Evolutionary conservation across 2,329 filamentous ascomycete species (phyloP), one percentile per base, ranked within the genome.

Genomic region (Diaporthe sp.): DNA sequence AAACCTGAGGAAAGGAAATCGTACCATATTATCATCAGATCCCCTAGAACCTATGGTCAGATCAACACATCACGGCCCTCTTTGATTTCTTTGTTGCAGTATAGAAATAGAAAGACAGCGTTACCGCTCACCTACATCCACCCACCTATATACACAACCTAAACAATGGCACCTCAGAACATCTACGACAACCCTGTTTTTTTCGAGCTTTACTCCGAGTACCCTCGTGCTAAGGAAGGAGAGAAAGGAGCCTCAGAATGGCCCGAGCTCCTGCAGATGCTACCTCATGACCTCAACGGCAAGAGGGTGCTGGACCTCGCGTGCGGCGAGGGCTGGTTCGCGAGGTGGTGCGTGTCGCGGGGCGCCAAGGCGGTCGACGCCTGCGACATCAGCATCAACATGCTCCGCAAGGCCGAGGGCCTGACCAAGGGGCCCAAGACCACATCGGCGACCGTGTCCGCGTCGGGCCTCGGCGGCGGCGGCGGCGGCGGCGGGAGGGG

Each of bases 241-340:
- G 82, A 87, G 13, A 79, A 80, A 17, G 83, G 81, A 12, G 84
- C 85, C 12, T 83, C 83, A 25, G 85, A 87, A 81, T 88, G 85
- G 86, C 83, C 84, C 4, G 80, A 79, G n/a, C 77, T 88, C n/a
- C 79, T 79, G 33, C 74, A 80, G 5, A 83, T 87, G 78, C 79
- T 88, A 38, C 83, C 84, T 2, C 28, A 74, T 10, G 60, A 78
- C 50, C 77, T 84, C 55, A 70, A 72, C 12, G 82, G 78, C n/a
- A 74, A 79, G 5, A 77, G 75, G 22, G 78, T 87, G 40, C 82
- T 88, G 12, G 85, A 88, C 77, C 81, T 88, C 6, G 86, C 85
- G 6, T 87, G 86, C 77, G 86, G 86, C 19, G 84, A 85, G 75
- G 86, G 86, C 28, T 87, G 85, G 85, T 86, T 87, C 75, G 79